A percentile compares a stretch with the other conserved stretches of the same genome.
These are phyloP conservation scores for Xanthoconium stramineum DNA, from an alignment of 768 basidiomycete genomes.

Conservation along the genomic window DNA sequence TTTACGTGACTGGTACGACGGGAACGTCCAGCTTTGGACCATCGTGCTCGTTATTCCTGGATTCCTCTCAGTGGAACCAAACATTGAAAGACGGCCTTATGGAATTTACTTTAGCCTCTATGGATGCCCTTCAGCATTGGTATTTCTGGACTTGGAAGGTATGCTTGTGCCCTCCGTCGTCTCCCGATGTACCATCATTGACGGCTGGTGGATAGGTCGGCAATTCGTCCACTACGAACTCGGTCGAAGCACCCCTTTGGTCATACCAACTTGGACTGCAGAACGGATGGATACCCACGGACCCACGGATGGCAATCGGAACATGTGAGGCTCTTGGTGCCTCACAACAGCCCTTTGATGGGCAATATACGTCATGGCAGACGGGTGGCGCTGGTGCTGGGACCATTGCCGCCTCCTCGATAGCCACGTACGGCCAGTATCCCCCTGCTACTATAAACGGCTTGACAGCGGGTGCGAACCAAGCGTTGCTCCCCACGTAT, in stretches of 20 bases:
- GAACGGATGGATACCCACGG: slow-evolving; percentile 74
- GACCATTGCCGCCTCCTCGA: slow-evolving; percentile 42
- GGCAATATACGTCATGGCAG: slow-evolving; percentile 58
- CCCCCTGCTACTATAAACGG: slow-evolving; percentile 51
- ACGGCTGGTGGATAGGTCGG: slow-evolving; percentile 44
- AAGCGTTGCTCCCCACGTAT: slow-evolving; percentile 53
- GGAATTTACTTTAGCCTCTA: slow-evolving; percentile 51
- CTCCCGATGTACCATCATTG: not conserved
- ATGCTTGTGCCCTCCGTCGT: not conserved
- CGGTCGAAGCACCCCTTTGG: slow-evolving; percentile 58
- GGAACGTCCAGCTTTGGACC: slow-evolving; percentile 25
- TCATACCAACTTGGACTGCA: slow-evolving; percentile 67
- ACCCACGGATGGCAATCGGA: slow-evolving; percentile 68
- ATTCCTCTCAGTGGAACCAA: slow-evolving; percentile 52
- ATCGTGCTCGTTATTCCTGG: slow-evolving; percentile 42
- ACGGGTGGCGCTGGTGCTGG: slow-evolving; percentile 62
- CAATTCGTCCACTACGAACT: slow-evolving; percentile 48
- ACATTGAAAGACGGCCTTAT: slow-evolving; percentile 50
- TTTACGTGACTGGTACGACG: slow-evolving; percentile 40
- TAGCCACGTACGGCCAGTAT: slow-evolving; percentile 45
- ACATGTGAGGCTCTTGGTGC: slow-evolving; percentile 57
- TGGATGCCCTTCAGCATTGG: slow-evolving; percentile 67
- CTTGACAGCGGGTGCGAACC: slow-evolving; percentile 36
- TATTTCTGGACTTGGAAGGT: slow-evolving; percentile 85
- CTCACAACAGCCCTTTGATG: slow-evolving; percentile 42